Evolutionary conservation across 2,329 filamentous ascomycete species (phyloP), one percentile per base, ranked within the genome.

Genomic region (Hymenoscyphus repandus): DNA sequence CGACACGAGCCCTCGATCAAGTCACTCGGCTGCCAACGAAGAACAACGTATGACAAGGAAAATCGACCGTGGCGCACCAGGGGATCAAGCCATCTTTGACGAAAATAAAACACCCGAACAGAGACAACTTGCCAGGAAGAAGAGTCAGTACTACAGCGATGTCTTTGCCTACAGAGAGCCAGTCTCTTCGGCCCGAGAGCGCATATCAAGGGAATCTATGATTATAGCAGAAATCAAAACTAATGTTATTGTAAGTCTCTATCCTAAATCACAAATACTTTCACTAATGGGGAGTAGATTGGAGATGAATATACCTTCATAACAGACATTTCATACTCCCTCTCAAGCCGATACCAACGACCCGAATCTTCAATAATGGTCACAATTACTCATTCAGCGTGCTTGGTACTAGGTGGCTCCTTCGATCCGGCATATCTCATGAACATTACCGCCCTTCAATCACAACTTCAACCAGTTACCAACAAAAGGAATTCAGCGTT

Each of bases 401-500:
- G 85, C 63, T 79, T 96, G 59, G 73, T 89, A 49, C 85, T 92
- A 53, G 86, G 81, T 1, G 86, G 84, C 33, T 83, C 82, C 5
- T 86, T 88, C 56, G 85, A 90, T 45, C 86, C 88, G 3, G 87
- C 88, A 17, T 96, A 96, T 64, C 78, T 84, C 53, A 74, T 95
- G 62, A 85, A 81, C 32, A 79, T 96, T 52, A 84, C 79, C 33
- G 83, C 88, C 0, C 74, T 93, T 9, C 76, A 86, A 1, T 75
- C 75, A 10, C 78, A 88, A 57, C 72, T 93, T 51, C 83, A 85
- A 54, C 80, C 87, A 0, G 78, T 82, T 3, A 88, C 82, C 47
- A 96, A 96, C 70, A 86, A 87, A 66, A 82, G 89, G 55, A 93
- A 92, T 66, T 82, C 88, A 1, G 76, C 78, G n/a, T 70, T 95